Evolutionary conservation across 768 basidiomycete species (phyloP), one percentile per base, ranked within the genome.

Genomic region (Termitomyces sp.): DNA sequence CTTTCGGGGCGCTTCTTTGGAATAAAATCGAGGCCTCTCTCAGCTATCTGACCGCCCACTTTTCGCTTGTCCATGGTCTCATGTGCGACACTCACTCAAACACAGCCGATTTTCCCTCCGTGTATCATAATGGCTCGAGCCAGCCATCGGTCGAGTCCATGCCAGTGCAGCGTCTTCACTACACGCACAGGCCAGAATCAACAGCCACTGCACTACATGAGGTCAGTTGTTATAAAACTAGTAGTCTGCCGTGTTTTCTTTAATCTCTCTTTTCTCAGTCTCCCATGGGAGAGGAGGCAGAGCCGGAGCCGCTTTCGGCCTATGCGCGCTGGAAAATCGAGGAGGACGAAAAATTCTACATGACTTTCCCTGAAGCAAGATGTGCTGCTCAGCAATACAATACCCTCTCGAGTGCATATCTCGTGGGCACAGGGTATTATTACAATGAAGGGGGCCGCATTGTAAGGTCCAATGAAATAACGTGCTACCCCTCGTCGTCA

Each of bases 311-410:
- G 7, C 51, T 66, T 38, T 66, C 66, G 2, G 52, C 63, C n/a
- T 75, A 73, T 60, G 66, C 70, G 12, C 68, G 71, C 53, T 73
- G 70, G 56, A 65, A 73, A 59, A 60, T 68, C 31, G 73, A 76
- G 31, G 64, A 70, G 19, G 77, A 78, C 58, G 73, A 73, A 23
- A 57, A 62, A 47, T 79, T 78, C 59, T 78, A 73, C 58, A 63
- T 68, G 12, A 69, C 67, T 12, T 77, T 77, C 57, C 75, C 75
- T 41, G 64, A 65, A 23, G 75, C 75, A 40, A 66, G 66, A 51
- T 65, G 59, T 10, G 60, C 66, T 7, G 56, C 62, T 14, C 54
- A 64, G 8, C 57, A 62, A 27, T 65, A 65, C 49, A 56, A 57
- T 35, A 44, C 51, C 12, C 38, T 59, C 3, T 43, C 53, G 19